Base-by-base conservation (phyloP, 306 rosid species). In the Parietaria judaica region DNA sequence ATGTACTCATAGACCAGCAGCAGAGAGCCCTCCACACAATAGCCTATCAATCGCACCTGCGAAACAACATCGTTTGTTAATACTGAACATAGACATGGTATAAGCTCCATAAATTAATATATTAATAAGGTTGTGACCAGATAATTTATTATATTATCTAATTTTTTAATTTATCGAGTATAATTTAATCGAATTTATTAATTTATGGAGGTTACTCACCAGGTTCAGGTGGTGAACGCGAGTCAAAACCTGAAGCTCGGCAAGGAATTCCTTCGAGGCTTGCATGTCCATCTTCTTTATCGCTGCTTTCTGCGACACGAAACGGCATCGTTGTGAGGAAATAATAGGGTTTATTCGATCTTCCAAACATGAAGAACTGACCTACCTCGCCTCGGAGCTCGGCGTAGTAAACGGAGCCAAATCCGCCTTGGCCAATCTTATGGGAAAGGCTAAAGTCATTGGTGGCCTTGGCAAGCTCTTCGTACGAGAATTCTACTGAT, bases 271-370 rank as follows among this genome's bases (percentile, higher is more conserved):
- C 63, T 87, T 78, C 58, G 95, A 78, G 59, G 91, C 91, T 64
- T 82, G 91, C 88, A 84, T 84, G 58, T 84, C 95, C 95, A 87
- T 87, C 74, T 72, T 87, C 72, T 87, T 87, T 39, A 84, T 82
- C 34, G 91, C 95, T 15, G 81, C 86, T 80, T 78, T 78, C 95
- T 87, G 69, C 47, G 69, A 41, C 2, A 41, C 9, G 6, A 8
- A 41, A 5, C 9, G 3, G 45, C 7, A 41, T 41, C 45, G 9
- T 41, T 41, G 3, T 8, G 9, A 41, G 45, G 45, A 41, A 41
- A 3, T 1, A 41, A 3, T 41, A 41, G 45, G 6, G 2, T 41
- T 41, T 41, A 5, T 41, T 41, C 7, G 45, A 41, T 8, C 9
- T n/a, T 4, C 11, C 9, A 13, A 56, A 56, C 36, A 9, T 13